Evolutionary conservation across 768 basidiomycete species (phyloP), one percentile per base, ranked within the genome.

Genomic region (Heimioporus sp.): DNA sequence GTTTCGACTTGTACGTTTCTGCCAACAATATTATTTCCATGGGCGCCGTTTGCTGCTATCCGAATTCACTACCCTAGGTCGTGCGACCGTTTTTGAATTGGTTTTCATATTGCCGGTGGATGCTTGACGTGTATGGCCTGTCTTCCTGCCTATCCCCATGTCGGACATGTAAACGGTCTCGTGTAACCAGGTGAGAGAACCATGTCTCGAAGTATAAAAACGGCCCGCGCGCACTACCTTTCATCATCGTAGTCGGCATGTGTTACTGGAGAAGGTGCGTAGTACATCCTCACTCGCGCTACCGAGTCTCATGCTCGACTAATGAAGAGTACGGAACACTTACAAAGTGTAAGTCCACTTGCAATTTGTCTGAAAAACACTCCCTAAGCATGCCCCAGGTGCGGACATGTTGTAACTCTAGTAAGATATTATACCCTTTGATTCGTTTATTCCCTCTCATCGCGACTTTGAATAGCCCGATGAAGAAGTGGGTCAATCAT

Each of bases 191-290:
- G 57, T 57, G 59, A 59, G 55, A 62, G 62, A 57, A 50, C 55
- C 61, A 34, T 49, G 50, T 48, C 52, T 60, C 53, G 41, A 63
- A 46, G 56, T 68, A 68, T 68, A 68, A 68, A 68, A 67, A 56
- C 53, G 51, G 55, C 46, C 41, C 13, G 38, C 13, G 38, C 47
- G 43, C 43, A 37, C 37, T 41, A 20, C 21, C 40, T 28, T 38
- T 46, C 36, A 53, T 49, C 31, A 54, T 55, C 49, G 53, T n/a
- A 13, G 40, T 57, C 50, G 39, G 21, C 19, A 84, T 85, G 83
- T 84, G 82, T 69, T 80, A 77, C 63, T 82, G 74, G 72, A 76
- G 82, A 62, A 75, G 79, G 82, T 83, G 56, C 71, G 81, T 62
- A 17, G 41, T 39, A 31, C 45, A 31, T 46, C 34, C 45, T n/a